phyloP scores from a whole-genome alignment of 768 basidiomycete species.

The Russula compacta region DNA sequence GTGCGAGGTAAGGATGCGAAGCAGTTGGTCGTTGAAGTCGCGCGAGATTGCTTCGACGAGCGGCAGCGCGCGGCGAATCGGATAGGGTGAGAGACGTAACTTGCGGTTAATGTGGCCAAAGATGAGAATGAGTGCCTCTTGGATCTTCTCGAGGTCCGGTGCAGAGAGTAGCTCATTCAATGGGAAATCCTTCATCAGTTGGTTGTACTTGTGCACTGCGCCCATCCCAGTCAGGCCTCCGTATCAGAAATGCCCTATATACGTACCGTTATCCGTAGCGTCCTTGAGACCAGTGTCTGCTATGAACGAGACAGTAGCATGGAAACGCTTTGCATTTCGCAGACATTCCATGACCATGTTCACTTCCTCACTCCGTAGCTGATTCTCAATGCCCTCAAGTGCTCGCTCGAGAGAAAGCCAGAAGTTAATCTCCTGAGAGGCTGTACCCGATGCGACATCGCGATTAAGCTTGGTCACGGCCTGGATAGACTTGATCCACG shows the following conservation, averaged over 20 bases:
- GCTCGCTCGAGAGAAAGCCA: constrained; percentile 94
- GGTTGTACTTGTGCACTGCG: constrained; percentile 93
- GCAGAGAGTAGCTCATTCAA: constrained; percentile 94
- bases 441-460: constrained; percentile 90
- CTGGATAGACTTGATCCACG: constrained; percentile 98
- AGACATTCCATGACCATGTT: constrained; percentile 89
- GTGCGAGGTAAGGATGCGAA: constrained; percentile 84
- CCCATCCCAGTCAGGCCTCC: not conserved
- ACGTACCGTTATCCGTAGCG: constrained; percentile 76
- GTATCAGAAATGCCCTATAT: not conserved
- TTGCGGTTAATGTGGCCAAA: constrained; percentile 94
- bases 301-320: constrained; percentile 94
- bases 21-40: constrained; percentile 93
- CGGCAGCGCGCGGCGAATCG: constrained; percentile 89
- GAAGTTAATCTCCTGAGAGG: constrained; percentile 98
- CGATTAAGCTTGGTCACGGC: constrained; percentile 91
- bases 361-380: constrained; percentile 87
- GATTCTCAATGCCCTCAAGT: constrained; percentile 85
- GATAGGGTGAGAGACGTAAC: constrained; percentile 92
- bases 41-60: constrained; percentile 97
- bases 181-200: constrained; percentile 98
- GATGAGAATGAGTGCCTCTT: constrained; percentile 79
- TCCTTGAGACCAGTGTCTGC: constrained; percentile 96
- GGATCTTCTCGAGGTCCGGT: constrained; percentile 91
- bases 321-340: constrained; percentile 93